Evolutionary conservation across 2,329 filamentous ascomycete genomes (phyloP).

Genomic region (Talaromyces atroroseus): DNA sequence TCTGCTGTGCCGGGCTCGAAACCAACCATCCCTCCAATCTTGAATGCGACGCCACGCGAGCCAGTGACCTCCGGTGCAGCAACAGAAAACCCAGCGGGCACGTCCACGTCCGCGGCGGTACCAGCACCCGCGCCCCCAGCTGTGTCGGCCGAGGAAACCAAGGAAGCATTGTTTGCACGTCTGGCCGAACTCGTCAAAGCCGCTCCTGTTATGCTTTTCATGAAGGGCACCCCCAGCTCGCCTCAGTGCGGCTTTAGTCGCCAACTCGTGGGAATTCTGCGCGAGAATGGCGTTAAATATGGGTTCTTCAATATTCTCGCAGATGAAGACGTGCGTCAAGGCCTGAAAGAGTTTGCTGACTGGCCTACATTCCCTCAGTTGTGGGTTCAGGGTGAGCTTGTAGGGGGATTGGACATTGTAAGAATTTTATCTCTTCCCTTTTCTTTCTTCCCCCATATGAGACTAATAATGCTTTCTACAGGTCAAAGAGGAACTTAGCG

Average conservation of each 20-base stretch:
- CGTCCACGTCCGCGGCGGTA: conserved; percentile 22
- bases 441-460: conserved; percentile 17
- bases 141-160: conserved; percentile 51
- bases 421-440: conserved; percentile 39
- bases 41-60: conserved; percentile 34
- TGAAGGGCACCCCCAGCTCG: conserved; percentile 87
- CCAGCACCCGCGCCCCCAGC: conserved; percentile 21
- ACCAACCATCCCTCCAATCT: conserved; percentile 33
- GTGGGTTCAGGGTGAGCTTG: conserved; percentile 83
- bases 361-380: conserved; percentile 98
- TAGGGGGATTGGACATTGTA: conserved; percentile 94
- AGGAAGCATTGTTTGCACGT: conserved; percentile 79
- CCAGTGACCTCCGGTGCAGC: conserved; percentile 6
- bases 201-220: conserved; percentile 96
- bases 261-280: conserved; percentile 77
- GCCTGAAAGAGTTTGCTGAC: conserved; percentile 93
- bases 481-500: conserved; percentile 91
- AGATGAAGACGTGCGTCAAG: conserved; percentile 94
- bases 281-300: conserved; percentile 88
- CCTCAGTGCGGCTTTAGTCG: conserved; percentile 92
- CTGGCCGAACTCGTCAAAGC: conserved; percentile 84
- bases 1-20: conserved; percentile 20
- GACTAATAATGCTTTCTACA: conserved; percentile 31
- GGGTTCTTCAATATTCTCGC: conserved; percentile 99
- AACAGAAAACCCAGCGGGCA: conserved; percentile 24